phyloP scores from a whole-genome alignment of 805 yeast genomes.

The Starmerella potacharoeniae region DNA sequence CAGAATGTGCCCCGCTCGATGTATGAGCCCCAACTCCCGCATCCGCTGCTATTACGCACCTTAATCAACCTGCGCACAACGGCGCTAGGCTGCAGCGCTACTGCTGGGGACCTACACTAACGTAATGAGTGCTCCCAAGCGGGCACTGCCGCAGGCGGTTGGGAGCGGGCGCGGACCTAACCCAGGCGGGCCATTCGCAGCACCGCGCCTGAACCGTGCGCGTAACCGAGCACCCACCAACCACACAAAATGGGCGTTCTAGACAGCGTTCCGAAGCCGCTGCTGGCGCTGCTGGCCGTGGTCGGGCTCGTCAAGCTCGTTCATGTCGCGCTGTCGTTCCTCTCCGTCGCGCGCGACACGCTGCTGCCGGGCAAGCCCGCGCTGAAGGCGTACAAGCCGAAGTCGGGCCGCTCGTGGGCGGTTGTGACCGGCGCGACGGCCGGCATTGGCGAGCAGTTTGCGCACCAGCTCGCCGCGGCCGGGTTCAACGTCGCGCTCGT shows the following conservation, averaged over 20 bases:
- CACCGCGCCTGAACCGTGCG: too few species aligned
- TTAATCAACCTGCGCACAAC: background rate
- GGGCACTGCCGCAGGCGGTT: too few species aligned
- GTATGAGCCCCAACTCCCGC: too few species aligned
- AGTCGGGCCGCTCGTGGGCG: constrained; percentile 58
- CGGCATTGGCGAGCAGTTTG: constrained; percentile 91
- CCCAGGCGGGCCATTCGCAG: too few species aligned
- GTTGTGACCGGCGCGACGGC: constrained; percentile 95
- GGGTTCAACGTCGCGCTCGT: constrained; percentile 78
- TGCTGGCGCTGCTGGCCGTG: constrained; percentile 2
- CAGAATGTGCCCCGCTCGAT: too few species aligned
- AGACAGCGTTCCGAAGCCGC: constrained; percentile 7
- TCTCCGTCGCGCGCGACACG: constrained; percentile 14
- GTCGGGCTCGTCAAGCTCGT: constrained; percentile 14
- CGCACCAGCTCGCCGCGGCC: constrained; percentile 69
- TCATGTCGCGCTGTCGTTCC: background rate
- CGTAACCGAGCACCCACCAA: too few species aligned
- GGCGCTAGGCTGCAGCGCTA: too few species aligned
- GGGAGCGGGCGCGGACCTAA: too few species aligned
- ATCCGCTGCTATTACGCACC: background rate
- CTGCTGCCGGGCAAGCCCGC: constrained; percentile 12
- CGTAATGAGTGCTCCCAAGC: too few species aligned
- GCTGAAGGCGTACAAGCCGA: constrained; percentile 17
- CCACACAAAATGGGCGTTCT: background rate
- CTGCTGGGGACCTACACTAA: too few species aligned